Percentiles rank a stretch among this genome's conserved stretches.
Conservation (phyloP, 768 basidiomycete genomes). For the Russula sp. region DNA sequence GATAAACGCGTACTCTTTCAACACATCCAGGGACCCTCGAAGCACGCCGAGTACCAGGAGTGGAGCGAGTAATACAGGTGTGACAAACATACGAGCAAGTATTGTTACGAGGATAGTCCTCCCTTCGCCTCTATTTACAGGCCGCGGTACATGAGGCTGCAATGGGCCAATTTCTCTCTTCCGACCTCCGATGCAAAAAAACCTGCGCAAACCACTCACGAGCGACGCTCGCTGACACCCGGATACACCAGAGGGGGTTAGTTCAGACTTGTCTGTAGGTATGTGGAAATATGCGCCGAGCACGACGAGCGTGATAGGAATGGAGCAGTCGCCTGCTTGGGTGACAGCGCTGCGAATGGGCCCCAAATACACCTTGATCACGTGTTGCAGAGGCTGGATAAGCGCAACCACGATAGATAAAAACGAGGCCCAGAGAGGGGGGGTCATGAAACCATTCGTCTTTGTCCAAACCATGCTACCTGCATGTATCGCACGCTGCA, state of each 20-base stretch:
- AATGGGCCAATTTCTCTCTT: too few species aligned
- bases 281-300: conserved; percentile 28
- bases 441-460: too few species aligned
- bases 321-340: conserved; percentile 66
- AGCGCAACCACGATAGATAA: conserved; percentile 72
- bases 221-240: too few species aligned
- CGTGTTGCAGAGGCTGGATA: conserved; percentile 46
- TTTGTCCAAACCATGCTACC: too few species aligned
- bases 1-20: conserved; percentile 63
- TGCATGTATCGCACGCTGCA: too few species aligned
- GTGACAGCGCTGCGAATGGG: conserved; percentile 63
- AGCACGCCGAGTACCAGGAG: conserved; percentile 38
- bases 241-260: conserved; percentile 30
- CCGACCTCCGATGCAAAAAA: too few species aligned
- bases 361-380: conserved; percentile 53
- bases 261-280: conserved; percentile 27
- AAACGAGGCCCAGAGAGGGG: conserved; percentile 73
- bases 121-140: too few species aligned
- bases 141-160: too few species aligned
- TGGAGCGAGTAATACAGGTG: too few species aligned
- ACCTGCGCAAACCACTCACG: too few species aligned
- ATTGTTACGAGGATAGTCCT: too few species aligned
- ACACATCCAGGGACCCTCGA: conserved; percentile 54
- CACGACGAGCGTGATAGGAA: conserved; percentile 41
- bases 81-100: too few species aligned